A percentile compares a stretch with the other conserved stretches of the same genome.
phyloP scores from a whole-genome alignment of 306 rosid species.

The Lathyrus sativus region DNA sequence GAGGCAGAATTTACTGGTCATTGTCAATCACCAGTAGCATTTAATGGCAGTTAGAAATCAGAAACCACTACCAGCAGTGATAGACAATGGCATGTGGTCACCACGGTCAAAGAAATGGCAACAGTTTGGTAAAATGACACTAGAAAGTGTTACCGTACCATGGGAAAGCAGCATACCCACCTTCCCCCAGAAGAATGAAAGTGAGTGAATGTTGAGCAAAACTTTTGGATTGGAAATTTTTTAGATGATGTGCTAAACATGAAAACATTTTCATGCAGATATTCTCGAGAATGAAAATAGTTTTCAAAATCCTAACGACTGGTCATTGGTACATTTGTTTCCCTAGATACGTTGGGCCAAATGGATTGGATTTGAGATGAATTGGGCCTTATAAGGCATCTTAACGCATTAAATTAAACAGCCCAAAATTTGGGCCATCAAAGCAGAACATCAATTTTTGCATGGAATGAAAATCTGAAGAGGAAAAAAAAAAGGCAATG shows the following conservation, averaged over 20 bases:
- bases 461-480: neutral
- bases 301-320: neutral
- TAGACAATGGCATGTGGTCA: too few relatives aligned
- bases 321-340: neutral
- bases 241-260: neutral
- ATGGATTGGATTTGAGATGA: too few relatives aligned
- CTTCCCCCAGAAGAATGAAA: slow-evolving; percentile 10
- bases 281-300: neutral
- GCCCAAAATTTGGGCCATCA: slow-evolving; percentile 7
- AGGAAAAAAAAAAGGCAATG: neutral
- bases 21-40: neutral
- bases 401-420: slow-evolving; percentile 7
- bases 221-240: slow-evolving; percentile 5
- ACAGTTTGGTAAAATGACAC: slow-evolving; percentile 8
- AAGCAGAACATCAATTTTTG: slow-evolving; percentile 8
- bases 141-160: neutral
- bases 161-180: neutral
- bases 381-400: neutral
- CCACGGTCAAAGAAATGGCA: neutral
- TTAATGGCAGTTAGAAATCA: neutral
- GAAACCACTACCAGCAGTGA: too few relatives aligned
- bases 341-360: neutral
- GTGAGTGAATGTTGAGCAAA: neutral
- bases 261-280: neutral
- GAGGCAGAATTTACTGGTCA: neutral